These are phyloP conservation scores for Fusarium tupiense DNA, from an alignment of 2,329 filamentous ascomycete species.

Conservation along the genomic window DNA sequence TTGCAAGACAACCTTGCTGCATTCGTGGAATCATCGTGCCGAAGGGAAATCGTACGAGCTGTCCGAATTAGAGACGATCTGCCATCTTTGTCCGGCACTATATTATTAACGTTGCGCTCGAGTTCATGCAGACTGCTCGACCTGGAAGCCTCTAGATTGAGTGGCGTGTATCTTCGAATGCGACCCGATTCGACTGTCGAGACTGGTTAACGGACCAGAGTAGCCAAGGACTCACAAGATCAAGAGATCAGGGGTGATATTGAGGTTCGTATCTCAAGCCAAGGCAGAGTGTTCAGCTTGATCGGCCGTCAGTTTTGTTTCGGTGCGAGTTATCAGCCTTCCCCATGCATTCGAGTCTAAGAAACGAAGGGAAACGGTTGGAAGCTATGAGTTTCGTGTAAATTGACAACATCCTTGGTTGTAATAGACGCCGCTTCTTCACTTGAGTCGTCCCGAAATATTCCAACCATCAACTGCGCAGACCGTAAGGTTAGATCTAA, in stretches of 20 bases:
- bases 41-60: too few species aligned
- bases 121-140: fast-evolving
- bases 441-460: too few species aligned
- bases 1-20: neutral
- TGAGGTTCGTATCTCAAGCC: neutral
- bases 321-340: too few species aligned
- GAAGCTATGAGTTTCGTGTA: neutral
- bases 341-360: fast-evolving
- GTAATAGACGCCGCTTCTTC: neutral
- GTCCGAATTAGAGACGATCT: fast-evolving
- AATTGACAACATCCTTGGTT: neutral
- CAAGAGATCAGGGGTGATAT: neutral
- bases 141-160: neutral
- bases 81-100: too few species aligned
- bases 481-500: neutral
- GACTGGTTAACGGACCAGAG: fast-evolving
- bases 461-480: neutral
- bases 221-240: too few species aligned
- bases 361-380: neutral
- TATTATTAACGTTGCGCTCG: neutral
- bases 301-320: neutral
- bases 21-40: neutral
- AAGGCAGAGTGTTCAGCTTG: neutral
- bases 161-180: neutral
- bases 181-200: too few species aligned